Base-by-base conservation (phyloP, 176 grass and related monocot genomes). In the Pontederia paniculata region DNA sequence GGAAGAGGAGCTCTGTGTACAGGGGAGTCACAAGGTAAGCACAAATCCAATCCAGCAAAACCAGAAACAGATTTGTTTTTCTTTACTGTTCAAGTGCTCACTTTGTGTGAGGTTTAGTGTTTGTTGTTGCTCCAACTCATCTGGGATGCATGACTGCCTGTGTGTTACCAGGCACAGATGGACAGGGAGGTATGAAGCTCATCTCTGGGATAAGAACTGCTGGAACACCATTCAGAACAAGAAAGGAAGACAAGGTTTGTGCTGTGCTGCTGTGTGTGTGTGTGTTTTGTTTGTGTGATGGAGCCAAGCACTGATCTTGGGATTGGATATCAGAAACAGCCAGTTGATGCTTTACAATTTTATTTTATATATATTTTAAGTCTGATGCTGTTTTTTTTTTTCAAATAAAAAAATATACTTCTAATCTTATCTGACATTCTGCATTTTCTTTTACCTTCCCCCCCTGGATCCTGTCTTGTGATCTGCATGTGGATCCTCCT, bases 161-260 rank as follows among this genome's bases (percentile, higher is more conserved):
- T 6, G 21, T 43, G 19, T 21, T 47, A 23, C 7, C 58, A 95
- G 89, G 70, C 81, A 95, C 74, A 68, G 50, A 74, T 57, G 18
- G 47, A 52, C 89, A 2, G 89, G 89, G 19, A 88, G 73, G 61
- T 95, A 62, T 48, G 89, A 88, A 72, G 84, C 84, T 44, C 78
- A 85, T 64, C 71, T 95, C 51, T 95, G 89, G 89, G 84, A 95
- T 69, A 73, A 49, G 57, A 21, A 66, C 10, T 69, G 44, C 44
- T 72, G 78, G 81, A 82, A 48, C 28, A 22, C 69, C 42, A 44
- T 46, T 21, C 63, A 79, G 72, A 77, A 21, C 55, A 95, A 74
- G 81, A 85, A 70, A 76, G 89, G 89, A 66, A 80, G 44, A 28
- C 84, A 88, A 80, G 78, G 89, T 88, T 58, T 48, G 62, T 46